phyloP scores from a whole-genome alignment of 2,329 filamentous ascomycete genomes.

The Paraconiothyrium sp. region DNA sequence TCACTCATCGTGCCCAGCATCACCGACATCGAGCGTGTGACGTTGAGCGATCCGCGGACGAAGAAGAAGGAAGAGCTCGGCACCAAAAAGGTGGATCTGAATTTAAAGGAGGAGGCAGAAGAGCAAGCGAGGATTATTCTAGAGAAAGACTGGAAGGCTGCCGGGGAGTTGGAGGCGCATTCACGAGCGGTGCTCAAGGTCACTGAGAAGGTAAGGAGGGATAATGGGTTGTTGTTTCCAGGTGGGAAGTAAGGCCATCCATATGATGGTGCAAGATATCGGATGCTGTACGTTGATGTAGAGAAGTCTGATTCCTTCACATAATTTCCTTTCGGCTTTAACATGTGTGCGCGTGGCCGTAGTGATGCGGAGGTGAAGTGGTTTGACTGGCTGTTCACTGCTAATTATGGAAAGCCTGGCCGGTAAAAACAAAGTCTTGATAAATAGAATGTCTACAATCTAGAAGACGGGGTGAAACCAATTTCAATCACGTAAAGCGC shows the following conservation, averaged over 20 bases:
- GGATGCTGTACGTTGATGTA: no score
- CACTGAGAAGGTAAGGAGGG: constrained; percentile 55
- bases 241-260: constrained; percentile 27
- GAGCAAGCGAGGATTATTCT: constrained; percentile 58
- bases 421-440: no score
- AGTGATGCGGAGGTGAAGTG: no score
- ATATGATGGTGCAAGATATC: no score
- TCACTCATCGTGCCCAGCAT: constrained; percentile 56
- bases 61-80: constrained; percentile 55
- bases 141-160: constrained; percentile 49
- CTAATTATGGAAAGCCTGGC: no score
- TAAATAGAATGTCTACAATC: no score
- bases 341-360: no score
- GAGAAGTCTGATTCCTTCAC: no score
- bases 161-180: constrained; percentile 52
- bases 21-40: constrained; percentile 56
- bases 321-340: no score
- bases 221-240: constrained; percentile 55
- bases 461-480: no score
- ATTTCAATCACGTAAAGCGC: no score
- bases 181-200: constrained; percentile 55
- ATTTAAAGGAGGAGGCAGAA: constrained; percentile 58
- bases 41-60: constrained; percentile 53
- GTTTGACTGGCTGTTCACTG: no score
- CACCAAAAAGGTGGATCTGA: constrained; percentile 52